Evolutionary conservation across 768 basidiomycete species (phyloP), one percentile per base, ranked within the genome.

Genomic region (Brasilioporus rufonigricans): DNA sequence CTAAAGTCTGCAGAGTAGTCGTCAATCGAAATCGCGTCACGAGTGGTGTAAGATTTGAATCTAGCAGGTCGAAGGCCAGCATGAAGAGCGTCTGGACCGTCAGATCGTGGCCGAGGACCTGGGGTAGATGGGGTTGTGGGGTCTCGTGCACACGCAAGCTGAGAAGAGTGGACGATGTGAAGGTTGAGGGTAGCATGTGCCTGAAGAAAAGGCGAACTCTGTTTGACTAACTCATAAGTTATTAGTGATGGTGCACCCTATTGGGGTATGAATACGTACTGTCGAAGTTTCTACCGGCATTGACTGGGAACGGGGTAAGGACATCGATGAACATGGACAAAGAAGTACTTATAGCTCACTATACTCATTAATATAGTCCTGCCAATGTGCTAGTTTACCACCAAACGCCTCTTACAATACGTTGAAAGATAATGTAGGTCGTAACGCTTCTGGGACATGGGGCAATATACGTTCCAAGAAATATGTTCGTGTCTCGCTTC

Each of bases 111-210:
- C 9, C 70, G 68, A 40, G 67, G 63, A 44, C 64, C 71, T 29
- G 70, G 66, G 16, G 68, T 71, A 44, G 67, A 69, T 27, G 60
- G 69, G 56, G 59, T 70, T 19, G 55, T 71, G 50, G 64, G 68
- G 29, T 70, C 66, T 61, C 69, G 71, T 48, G 71, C 62, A 53
- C 72, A 68, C 0, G 79, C 66, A 1, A 82, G 71, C 65, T 91
- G 87, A 2, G 86, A 86, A 2, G 89, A 86, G 62, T 93, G 90
- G 49, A 93, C 89, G 68, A 93, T 87, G 67, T 93, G 91, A 14
- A 93, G 80, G 60, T 78, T n/a, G n/a, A n/a, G n/a, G n/a, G n/a
- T n/a, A n/a, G n/a, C n/a, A n/a, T n/a, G n/a, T n/a, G n/a, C n/a
- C n/a, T n/a, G n/a, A n/a, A n/a, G n/a, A n/a, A n/a, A n/a, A n/a